Evolutionary conservation across 75 land plant species (phyloP), one percentile per base, ranked within the genome.

Genomic region (Cunninghamia lanceolata): DNA sequence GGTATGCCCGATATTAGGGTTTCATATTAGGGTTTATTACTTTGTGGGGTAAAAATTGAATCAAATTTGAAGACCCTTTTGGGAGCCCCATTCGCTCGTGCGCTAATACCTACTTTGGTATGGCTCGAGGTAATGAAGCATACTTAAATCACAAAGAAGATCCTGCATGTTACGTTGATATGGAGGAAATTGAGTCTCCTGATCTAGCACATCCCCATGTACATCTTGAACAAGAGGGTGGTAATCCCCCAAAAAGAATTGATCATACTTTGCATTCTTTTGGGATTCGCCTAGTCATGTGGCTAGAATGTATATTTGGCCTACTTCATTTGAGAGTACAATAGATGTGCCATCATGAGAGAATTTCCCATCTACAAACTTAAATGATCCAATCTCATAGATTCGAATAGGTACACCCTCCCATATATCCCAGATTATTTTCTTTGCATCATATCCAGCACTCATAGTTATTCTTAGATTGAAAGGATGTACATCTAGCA

Each of bases 171-270:
- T n/a, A n/a, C n/a, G n/a, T n/a, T n/a, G n/a, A n/a, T n/a, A n/a
- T n/a, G n/a, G n/a, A n/a, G n/a, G n/a, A n/a, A n/a, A n/a, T n/a
- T n/a, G n/a, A n/a, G n/a, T n/a, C n/a, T n/a, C 99, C 96, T 95
- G 95, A 90, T 98, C 99, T 86, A 98, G 70, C 66, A 93, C 94
- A 91, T 96, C 95, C 40, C 99, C 99, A 86, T 87, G 88, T 13
- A 93, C 88, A 88, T 98, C 99, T 76, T 93, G 94, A 63, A 94
- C 89, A 85, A 98, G 92, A 14, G 99, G 98, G 2, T 98, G 98
- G 87, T 94, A 98, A 87, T 98, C 99, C 35, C 99, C 99, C 79
- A 98, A 94, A 87, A 98, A 98, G 86, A 98, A 98, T 98, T 98
- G 99, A 85, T 98, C 99, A 91, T 95, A 98, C 86, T 95, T 94